A percentile compares a stretch with the other conserved stretches of the same genome.
Conservation (phyloP, 75 land plant genomes). For the Pinus taeda region DNA sequence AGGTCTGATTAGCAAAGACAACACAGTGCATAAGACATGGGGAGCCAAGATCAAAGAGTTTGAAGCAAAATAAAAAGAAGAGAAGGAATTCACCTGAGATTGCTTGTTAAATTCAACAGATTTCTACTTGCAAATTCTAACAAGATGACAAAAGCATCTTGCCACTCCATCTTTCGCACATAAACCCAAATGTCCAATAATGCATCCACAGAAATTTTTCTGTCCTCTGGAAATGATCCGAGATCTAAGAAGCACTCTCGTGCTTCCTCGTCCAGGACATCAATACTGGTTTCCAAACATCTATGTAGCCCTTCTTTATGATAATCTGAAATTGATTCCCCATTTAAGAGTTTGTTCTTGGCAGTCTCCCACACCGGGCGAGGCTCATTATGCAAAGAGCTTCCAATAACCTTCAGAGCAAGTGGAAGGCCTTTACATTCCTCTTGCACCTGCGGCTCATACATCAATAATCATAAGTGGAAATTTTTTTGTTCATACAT, state of each 20-base stretch:
- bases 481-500: conserved; percentile 5
- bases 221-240: conserved; percentile 57
- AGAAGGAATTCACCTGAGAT: conserved; percentile 2
- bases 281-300: conserved; percentile 42
- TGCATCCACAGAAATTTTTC: conserved; percentile 45
- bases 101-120: conserved; percentile 43
- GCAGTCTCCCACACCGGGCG: conserved; percentile 40
- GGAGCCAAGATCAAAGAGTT: background rate
- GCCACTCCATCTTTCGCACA: conserved; percentile 38
- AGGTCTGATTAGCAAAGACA: background rate
- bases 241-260: conserved; percentile 62
- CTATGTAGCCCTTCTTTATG: conserved; percentile 44
- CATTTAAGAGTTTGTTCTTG: conserved; percentile 34
- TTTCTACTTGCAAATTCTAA: conserved; percentile 49
- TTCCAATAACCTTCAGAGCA: conserved; percentile 65
- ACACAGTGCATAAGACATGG: background rate
- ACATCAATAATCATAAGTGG: no score
- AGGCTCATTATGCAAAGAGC: conserved; percentile 33
- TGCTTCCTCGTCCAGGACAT: conserved; percentile 16
- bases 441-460: conserved; percentile 21
- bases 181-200: conserved; percentile 60
- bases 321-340: conserved; percentile 39
- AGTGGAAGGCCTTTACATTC: conserved; percentile 64
- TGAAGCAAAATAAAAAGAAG: no score
- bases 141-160: conserved; percentile 53